phyloP scores from a whole-genome alignment of 2,329 filamentous ascomycete species.

The Phaeosphaeriaceae sp. region DNA sequence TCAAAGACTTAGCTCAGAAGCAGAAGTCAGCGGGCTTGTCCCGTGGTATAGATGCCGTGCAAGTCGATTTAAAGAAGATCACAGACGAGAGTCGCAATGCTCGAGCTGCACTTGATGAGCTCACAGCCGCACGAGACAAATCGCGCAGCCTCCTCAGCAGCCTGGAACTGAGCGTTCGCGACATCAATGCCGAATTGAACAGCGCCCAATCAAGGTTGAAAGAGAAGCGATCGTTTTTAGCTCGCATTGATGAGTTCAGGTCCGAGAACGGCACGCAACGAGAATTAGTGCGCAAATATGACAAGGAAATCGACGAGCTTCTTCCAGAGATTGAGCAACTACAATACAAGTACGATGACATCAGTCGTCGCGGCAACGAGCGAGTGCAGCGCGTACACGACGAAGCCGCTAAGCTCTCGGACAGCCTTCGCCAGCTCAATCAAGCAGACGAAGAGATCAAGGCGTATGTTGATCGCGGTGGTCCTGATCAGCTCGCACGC shows the following conservation, averaged over 20 bases:
- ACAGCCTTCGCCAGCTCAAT: constrained; percentile 78
- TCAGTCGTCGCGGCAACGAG: constrained; percentile 71
- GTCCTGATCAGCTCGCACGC: constrained; percentile 71
- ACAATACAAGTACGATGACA: constrained; percentile 77
- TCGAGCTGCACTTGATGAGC: constrained; percentile 69
- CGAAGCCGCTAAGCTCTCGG: constrained; percentile 73
- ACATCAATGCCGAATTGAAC: constrained; percentile 75
- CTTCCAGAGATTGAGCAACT: constrained; percentile 79
- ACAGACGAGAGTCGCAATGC: constrained; percentile 71
- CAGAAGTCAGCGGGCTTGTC: constrained; percentile 71
- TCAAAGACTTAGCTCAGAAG: constrained; percentile 76
- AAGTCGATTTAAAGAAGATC: constrained; percentile 73
- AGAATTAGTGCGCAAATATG: constrained; percentile 71
- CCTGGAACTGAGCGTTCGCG: constrained; percentile 79
- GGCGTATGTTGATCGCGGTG: constrained; percentile 78
- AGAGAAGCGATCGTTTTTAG: constrained; percentile 74
- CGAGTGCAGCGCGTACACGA: constrained; percentile 76
- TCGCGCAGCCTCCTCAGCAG: constrained; percentile 70
- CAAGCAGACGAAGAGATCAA: constrained; percentile 79
- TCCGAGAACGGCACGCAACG: constrained; percentile 72
- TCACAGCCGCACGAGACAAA: constrained; percentile 75
- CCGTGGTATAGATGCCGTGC: constrained; percentile 82
- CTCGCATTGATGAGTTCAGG: constrained; percentile 76
- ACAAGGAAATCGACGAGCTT: constrained; percentile 76
- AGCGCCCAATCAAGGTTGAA: constrained; percentile 77